Conservation (phyloP, 192 early-diverging fungal genomes). For the Spinellus fusiger region DNA sequence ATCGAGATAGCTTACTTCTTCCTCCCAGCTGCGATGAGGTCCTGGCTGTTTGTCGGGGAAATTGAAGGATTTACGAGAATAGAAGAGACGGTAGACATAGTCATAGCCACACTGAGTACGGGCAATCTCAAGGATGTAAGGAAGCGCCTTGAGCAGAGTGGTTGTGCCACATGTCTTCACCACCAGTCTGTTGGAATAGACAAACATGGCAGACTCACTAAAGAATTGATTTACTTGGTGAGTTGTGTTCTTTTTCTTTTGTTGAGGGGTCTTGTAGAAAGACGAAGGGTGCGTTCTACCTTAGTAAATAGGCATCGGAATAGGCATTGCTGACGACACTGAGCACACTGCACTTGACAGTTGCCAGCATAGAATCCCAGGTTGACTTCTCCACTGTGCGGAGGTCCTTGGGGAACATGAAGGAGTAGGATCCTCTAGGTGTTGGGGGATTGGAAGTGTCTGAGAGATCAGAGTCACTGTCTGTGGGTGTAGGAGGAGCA, state of each 20-base stretch:
- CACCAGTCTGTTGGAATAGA: slow-evolving; percentile 91
- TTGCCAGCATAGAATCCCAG: slow-evolving; percentile 91
- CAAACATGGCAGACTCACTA: slow-evolving; percentile 96
- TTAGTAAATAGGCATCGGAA: slow-evolving; percentile 89
- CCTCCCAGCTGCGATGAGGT: slow-evolving; percentile 88
- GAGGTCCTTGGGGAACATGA: slow-evolving; percentile 20
- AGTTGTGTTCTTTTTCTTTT: background rate
- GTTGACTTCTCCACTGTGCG: slow-evolving; percentile 65
- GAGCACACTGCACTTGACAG: slow-evolving; percentile 91
- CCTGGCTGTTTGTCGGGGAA: slow-evolving; percentile 87
- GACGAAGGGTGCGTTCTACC: too few relatives aligned
- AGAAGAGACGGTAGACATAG: slow-evolving; percentile 80
- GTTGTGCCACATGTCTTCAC: slow-evolving; percentile 99
- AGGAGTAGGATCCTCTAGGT: slow-evolving; percentile 10
- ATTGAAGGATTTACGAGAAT: slow-evolving; percentile 95
- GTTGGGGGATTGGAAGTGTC: slow-evolving; percentile 13
- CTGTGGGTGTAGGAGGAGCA: slow-evolving; percentile 29
- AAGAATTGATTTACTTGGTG: background rate
- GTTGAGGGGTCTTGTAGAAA: background rate
- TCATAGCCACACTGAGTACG: slow-evolving; percentile 51
- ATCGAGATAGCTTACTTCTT: slow-evolving; percentile 77
- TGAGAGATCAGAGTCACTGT: slow-evolving; percentile 18
- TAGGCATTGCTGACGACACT: slow-evolving; percentile 77
- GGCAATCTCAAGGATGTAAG: slow-evolving; percentile 82
- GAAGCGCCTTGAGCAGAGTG: slow-evolving; percentile 83